phyloP scores from a whole-genome alignment of 1,284 basidiomycete species.

The Cryptococcus sp. region DNA sequence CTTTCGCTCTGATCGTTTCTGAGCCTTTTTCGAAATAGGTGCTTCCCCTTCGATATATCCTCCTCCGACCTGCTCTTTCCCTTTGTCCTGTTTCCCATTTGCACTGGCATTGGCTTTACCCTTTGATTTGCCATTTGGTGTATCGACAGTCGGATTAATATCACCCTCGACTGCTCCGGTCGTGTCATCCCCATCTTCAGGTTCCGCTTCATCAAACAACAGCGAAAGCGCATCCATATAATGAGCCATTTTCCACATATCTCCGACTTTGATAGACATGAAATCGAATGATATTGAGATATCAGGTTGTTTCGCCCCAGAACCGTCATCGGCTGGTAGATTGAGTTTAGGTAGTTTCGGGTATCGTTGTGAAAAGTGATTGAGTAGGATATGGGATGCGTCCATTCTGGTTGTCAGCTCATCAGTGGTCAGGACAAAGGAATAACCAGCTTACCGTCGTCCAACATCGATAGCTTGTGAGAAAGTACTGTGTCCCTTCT shows the following conservation, averaged over 20 bases:
- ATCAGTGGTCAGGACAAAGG: not conserved
- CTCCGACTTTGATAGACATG: slow-evolving; percentile 63
- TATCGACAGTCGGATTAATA: slow-evolving; percentile 15
- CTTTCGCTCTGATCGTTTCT: not conserved
- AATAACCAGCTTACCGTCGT: slow-evolving; percentile 52
- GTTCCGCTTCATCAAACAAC: slow-evolving; percentile 59
- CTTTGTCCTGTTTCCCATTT: not conserved
- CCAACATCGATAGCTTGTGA: slow-evolving; percentile 80
- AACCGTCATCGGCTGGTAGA: not conserved
- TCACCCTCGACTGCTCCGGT: slow-evolving; percentile 12
- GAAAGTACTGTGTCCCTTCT: slow-evolving; percentile 84
- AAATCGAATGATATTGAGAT: slow-evolving; percentile 80
- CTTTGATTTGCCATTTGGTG: not conserved
- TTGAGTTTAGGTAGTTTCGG: slow-evolving; percentile 68
- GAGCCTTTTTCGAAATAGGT: not conserved
- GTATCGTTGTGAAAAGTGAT: slow-evolving; percentile 93
- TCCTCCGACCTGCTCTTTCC: too few species aligned
- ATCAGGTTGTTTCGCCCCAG: slow-evolving; percentile 36
- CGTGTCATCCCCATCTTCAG: slow-evolving; percentile 35
- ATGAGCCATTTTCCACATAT: slow-evolving; percentile 73
- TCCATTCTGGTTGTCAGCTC: slow-evolving; percentile 60
- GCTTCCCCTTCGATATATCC: too few species aligned
- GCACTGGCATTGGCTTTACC: not conserved
- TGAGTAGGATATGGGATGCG: slow-evolving; percentile 76
- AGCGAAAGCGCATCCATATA: slow-evolving; percentile 69